Conservation (phyloP, 2,329 filamentous ascomycete genomes). For the Orbilia brochopaga region DNA sequence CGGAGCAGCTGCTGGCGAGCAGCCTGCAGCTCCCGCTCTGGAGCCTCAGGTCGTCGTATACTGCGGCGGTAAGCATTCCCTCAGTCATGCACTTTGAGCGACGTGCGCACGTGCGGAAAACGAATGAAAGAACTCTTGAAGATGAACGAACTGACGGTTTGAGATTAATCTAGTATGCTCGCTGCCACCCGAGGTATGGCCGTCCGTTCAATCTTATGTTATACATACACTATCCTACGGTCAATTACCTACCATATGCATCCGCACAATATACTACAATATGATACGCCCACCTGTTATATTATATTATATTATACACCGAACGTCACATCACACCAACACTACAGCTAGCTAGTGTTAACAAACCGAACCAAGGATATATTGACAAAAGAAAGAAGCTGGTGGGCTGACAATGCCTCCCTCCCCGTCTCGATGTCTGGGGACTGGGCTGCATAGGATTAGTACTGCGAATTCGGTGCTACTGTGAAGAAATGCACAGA, state of each 20-base stretch:
- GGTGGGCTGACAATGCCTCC: constrained; percentile 8
- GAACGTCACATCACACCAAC: too few relatives aligned
- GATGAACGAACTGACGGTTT: not conserved
- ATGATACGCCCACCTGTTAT: too few relatives aligned
- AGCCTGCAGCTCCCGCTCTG: constrained; percentile 4
- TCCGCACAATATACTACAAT: too few relatives aligned
- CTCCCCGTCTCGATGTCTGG: not conserved
- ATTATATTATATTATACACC: too few relatives aligned
- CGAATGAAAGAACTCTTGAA: not conserved
- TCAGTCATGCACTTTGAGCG: not conserved
- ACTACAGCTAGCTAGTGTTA: too few relatives aligned
- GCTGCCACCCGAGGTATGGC: constrained; percentile 44
- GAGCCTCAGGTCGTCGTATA: constrained; percentile 27
- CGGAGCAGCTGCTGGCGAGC: constrained; percentile 36
- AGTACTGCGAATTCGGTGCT: constrained; percentile 99
- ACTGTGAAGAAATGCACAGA: constrained; percentile 96
- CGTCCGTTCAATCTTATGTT: not conserved
- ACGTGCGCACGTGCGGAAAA: not conserved
- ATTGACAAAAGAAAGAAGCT: not conserved
- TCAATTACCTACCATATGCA: too few relatives aligned
- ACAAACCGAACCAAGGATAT: not conserved
- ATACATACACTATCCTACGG: not conserved
- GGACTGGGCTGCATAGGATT: constrained; percentile 50
- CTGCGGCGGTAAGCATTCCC: constrained; percentile 36
- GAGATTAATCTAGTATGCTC: constrained; percentile 29